These are phyloP conservation scores for Sphagnum tenellum DNA, from an alignment of 225 moss, liverwort and hornwort species.

Conservation along the genomic window DNA sequence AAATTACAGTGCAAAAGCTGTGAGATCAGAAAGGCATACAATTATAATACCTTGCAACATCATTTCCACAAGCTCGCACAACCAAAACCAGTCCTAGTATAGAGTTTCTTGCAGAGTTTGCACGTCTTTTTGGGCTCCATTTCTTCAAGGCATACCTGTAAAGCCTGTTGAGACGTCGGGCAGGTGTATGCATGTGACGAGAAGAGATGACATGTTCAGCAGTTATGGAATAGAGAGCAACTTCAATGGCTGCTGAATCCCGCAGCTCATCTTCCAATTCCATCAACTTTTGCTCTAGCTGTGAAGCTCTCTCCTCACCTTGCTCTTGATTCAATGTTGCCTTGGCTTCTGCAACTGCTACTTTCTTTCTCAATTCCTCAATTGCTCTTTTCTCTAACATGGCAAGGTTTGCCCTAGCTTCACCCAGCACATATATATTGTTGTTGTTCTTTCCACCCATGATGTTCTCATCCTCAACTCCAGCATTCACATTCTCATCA, in stretches of 20 bases:
- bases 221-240: conserved; percentile 65
- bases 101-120: conserved; percentile 61
- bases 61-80: conserved; percentile 73
- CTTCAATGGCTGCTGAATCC: conserved; percentile 72
- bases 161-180: conserved; percentile 72
- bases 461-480: too few relatives aligned
- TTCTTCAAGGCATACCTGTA: conserved; percentile 59
- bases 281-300: conserved; percentile 21
- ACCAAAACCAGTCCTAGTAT: conserved; percentile 65
- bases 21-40: not conserved
- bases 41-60: conserved; percentile 60
- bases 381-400: conserved; percentile 75
- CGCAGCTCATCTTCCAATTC: conserved; percentile 62
- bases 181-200: conserved; percentile 84
- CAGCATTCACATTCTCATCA: too few relatives aligned
- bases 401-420: conserved; percentile 72
- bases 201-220: conserved; percentile 80
- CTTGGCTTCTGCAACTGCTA: conserved; percentile 61
- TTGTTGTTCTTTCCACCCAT: too few relatives aligned
- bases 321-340: conserved; percentile 38
- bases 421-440: conserved; percentile 23
- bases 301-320: conserved; percentile 29
- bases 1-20: too few relatives aligned
- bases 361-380: conserved; percentile 71
- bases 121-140: conserved; percentile 60